Percentiles rank a stretch among this genome's conserved stretches.
These are phyloP conservation scores for Camellia sinensis DNA, from an alignment of 148 eudicot genomes.

Conservation along the genomic window DNA sequence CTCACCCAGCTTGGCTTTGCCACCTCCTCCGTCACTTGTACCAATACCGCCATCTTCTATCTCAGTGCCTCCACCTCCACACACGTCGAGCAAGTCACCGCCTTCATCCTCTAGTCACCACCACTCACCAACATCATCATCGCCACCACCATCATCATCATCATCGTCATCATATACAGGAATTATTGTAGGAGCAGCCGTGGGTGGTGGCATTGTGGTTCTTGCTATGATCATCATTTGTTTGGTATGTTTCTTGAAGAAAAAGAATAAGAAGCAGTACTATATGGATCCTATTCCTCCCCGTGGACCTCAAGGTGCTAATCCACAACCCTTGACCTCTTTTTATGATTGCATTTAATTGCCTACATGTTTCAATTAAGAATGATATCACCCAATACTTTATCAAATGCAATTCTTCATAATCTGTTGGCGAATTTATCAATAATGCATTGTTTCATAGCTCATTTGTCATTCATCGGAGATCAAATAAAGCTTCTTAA, in stretches of 20 bases:
- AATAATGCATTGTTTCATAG: background rate
- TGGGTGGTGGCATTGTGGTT: constrained; percentile 28
- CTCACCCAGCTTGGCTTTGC: background rate
- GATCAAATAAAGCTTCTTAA: too few species aligned
- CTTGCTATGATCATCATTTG: constrained; percentile 15
- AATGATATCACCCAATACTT: too few species aligned
- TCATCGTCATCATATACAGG: constrained; percentile 6
- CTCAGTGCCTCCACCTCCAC: background rate
- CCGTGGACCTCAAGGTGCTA: constrained; percentile 25
- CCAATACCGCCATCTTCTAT: background rate
- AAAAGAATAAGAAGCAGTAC: constrained; percentile 30
- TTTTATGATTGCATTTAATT: background rate
- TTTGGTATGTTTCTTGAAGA: constrained; percentile 14
- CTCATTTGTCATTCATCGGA: background rate
- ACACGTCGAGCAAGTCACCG: background rate
- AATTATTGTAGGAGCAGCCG: constrained; percentile 15
- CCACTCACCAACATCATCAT: background rate
- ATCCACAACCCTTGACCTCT: background rate
- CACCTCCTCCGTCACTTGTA: background rate
- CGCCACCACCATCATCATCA: background rate
- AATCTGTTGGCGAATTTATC: background rate
- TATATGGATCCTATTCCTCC: constrained; percentile 13
- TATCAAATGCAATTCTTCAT: too few species aligned
- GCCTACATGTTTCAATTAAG: background rate
- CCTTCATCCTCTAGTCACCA: background rate